These are phyloP conservation scores for Taiozyma sp. DNA, from an alignment of 1,139 yeast species.

Conservation along the genomic window DNA sequence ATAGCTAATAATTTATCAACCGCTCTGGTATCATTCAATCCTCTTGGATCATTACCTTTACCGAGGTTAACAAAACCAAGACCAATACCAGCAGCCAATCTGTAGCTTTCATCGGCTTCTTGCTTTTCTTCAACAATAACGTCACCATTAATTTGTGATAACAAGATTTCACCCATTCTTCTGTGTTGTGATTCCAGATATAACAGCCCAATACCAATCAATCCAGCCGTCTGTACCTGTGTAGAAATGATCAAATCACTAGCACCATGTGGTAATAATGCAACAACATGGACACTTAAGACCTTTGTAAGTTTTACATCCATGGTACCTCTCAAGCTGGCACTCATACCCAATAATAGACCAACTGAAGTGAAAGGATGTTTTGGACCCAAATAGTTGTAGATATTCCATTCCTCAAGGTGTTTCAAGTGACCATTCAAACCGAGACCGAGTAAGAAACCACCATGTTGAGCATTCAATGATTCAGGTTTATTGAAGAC, in stretches of 20 bases:
- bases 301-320: constrained; percentile 87
- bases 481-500: constrained; percentile 73
- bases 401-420: constrained; percentile 95
- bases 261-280: constrained; percentile 86
- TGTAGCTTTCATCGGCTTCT: constrained; percentile 67
- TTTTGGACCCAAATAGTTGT: constrained; percentile 89
- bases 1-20: constrained; percentile 60
- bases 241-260: constrained; percentile 82
- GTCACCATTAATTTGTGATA: constrained; percentile 59
- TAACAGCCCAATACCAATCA: constrained; percentile 84
- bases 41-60: constrained; percentile 59
- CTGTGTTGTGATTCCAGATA: constrained; percentile 78
- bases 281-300: constrained; percentile 88
- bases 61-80: constrained; percentile 87
- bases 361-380: constrained; percentile 86
- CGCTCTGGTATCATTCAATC: constrained; percentile 64
- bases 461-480: constrained; percentile 84
- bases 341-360: constrained; percentile 85
- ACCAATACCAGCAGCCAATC: constrained; percentile 85
- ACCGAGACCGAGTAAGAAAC: constrained; percentile 89
- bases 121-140: constrained; percentile 54
- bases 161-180: constrained; percentile 78
- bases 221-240: constrained; percentile 87
- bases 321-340: constrained; percentile 80
- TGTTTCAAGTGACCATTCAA: constrained; percentile 81